Conservation (phyloP, 768 basidiomycete genomes). For the Rhizopogon sp. region DNA sequence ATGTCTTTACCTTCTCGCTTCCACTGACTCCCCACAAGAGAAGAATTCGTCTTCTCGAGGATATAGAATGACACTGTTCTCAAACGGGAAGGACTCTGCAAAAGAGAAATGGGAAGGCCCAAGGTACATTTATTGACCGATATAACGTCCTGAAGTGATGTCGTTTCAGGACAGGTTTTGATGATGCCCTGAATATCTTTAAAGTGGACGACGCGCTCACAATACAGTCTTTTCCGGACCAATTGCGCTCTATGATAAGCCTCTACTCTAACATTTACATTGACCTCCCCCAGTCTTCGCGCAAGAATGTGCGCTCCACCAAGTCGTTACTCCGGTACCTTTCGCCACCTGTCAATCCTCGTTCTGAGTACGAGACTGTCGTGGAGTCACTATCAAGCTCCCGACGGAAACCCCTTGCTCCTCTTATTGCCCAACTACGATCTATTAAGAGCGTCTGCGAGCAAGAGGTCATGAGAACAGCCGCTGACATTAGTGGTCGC, state of each 20-base stretch:
- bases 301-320: slow-evolving; percentile 26
- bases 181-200: slow-evolving; percentile 64
- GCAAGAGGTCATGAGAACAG: slow-evolving; percentile 70
- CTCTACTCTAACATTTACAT: slow-evolving; percentile 47
- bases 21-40: slow-evolving; percentile 37
- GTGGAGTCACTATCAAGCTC: slow-evolving; percentile 47
- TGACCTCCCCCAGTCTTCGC: slow-evolving; percentile 40
- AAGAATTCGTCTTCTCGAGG: slow-evolving; percentile 67
- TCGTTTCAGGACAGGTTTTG: slow-evolving; percentile 54
- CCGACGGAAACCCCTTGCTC: slow-evolving; percentile 50
- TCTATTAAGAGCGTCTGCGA: slow-evolving; percentile 79
- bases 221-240: slow-evolving; percentile 48
- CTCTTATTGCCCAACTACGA: slow-evolving; percentile 67
- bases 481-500: slow-evolving; percentile 82
- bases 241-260: slow-evolving; percentile 52
- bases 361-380: slow-evolving; percentile 48
- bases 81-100: slow-evolving; percentile 61
- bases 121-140: slow-evolving; percentile 29
- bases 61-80: slow-evolving; percentile 86
- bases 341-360: slow-evolving; percentile 17
- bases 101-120: slow-evolving; percentile 95
- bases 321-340: slow-evolving; percentile 57
- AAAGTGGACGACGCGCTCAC: slow-evolving; percentile 69
- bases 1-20: neutral
- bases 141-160: slow-evolving; percentile 1